A percentile compares a stretch with the other conserved stretches of the same genome.
These are phyloP conservation scores for Trametes elegans DNA, from an alignment of 768 basidiomycete species.

Conservation along the genomic window DNA sequence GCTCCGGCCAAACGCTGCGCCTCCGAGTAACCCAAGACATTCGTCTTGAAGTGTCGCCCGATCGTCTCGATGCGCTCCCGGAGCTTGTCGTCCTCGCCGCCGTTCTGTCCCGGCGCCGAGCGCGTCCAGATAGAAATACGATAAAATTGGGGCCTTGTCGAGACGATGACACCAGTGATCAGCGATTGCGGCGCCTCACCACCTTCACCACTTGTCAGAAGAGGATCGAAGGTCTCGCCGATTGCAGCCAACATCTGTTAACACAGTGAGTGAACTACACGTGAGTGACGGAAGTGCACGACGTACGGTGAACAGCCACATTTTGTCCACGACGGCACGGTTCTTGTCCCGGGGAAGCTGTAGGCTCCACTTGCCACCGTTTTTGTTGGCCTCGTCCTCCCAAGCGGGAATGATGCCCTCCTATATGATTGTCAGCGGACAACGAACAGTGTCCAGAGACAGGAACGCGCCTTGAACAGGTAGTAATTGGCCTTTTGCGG, in stretches of 20 bases:
- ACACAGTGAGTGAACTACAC: neutral
- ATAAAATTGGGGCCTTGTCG: constrained; percentile 92
- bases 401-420: constrained; percentile 96
- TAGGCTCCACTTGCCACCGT: constrained; percentile 98
- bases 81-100: constrained; percentile 51
- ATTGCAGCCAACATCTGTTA: constrained; percentile 97
- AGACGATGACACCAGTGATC: constrained; percentile 71
- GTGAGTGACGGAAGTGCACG: neutral
- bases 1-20: constrained; percentile 74
- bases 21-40: constrained; percentile 79
- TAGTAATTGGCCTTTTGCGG: constrained; percentile 99
- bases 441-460: neutral
- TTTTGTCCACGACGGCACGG: constrained; percentile 76
- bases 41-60: constrained; percentile 88
- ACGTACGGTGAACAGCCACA: constrained; percentile 96
- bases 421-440: too few relatives aligned
- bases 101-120: constrained; percentile 54
- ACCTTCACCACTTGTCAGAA: constrained; percentile 50
- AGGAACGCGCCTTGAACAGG: constrained; percentile 83
- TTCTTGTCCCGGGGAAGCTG: constrained; percentile 97
- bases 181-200: constrained; percentile 52
- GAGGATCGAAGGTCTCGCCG: constrained; percentile 97
- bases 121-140: constrained; percentile 98
- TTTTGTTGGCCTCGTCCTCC: constrained; percentile 96
- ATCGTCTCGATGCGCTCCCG: constrained; percentile 81